Conservation (phyloP, 2,329 filamentous ascomycete genomes). For the Alternaria sp. region DNA sequence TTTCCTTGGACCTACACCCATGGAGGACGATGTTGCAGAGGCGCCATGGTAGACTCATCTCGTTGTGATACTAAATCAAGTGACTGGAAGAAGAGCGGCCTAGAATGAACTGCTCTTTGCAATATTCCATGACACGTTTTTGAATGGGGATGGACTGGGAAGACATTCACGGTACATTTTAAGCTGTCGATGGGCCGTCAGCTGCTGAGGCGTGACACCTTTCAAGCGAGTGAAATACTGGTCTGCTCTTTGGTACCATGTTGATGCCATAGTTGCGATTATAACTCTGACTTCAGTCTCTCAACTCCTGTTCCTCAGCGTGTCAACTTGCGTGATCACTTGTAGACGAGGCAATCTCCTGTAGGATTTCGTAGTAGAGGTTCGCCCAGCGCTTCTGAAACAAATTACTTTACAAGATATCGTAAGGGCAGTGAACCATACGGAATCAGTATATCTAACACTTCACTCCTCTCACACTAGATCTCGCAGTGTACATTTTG, state of each 20-base stretch:
- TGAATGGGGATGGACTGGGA: not conserved
- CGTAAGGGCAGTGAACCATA: not conserved
- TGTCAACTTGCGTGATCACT: not conserved
- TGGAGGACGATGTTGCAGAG: not conserved
- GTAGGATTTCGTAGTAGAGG: not conserved
- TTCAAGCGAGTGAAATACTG: not conserved
- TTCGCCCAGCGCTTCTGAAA: not conserved
- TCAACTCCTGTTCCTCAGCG: too few relatives aligned
- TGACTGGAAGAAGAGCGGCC: not conserved
- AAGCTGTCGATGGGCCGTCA: not conserved
- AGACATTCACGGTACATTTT: not conserved
- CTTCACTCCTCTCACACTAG: not conserved
- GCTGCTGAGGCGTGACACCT: not conserved
- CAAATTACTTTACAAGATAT: not conserved
- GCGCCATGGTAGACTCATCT: not conserved
- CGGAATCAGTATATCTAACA: not conserved
- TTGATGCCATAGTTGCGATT: not conserved
- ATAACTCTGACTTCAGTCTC: not conserved
- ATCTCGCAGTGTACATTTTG: not conserved
- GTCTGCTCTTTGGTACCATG: not conserved
- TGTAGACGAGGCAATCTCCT: not conserved
- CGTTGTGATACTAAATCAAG: not conserved
- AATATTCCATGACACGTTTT: not conserved
- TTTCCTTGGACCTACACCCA: not conserved
- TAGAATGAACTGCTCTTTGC: not conserved